These are phyloP conservation scores for Tinospora cordifolia DNA, from an alignment of 164 flowering plant genomes.

Conservation along the genomic window DNA sequence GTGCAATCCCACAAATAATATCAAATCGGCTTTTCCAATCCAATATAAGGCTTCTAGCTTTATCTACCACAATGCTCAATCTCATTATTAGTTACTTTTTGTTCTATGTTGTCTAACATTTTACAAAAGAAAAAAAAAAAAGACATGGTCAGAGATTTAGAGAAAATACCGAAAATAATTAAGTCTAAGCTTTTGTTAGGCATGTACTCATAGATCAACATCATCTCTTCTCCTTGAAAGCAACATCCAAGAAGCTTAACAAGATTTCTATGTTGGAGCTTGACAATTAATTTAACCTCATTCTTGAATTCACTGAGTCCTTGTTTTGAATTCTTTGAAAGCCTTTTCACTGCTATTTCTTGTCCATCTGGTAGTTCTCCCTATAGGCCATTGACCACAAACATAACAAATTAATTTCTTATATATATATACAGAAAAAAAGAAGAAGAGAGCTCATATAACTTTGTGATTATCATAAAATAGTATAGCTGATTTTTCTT, in stretches of 20 bases:
- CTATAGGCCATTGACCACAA: not conserved
- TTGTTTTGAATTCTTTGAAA: constrained; percentile 5
- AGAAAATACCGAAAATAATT: not conserved
- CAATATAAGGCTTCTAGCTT: too few species aligned
- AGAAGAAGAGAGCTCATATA: not conserved
- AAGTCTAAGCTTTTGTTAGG: not conserved
- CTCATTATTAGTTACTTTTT: not conserved
- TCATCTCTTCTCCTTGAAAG: not conserved
- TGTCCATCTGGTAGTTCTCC: constrained; percentile 3
- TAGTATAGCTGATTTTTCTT: not conserved
- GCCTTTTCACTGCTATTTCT: constrained; percentile 10
- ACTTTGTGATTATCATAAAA: not conserved
- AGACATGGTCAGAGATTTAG: too few species aligned
- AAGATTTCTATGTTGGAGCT: not conserved
- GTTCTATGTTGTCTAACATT: too few species aligned
- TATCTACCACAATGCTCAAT: too few species aligned
- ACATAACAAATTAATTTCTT: not conserved
- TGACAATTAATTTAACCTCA: constrained; percentile 4
- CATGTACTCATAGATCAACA: constrained; percentile 3
- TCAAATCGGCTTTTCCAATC: too few species aligned
- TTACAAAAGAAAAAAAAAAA: too few species aligned
- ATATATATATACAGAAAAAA: too few species aligned
- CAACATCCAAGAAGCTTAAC: not conserved
- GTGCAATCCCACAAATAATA: too few species aligned
- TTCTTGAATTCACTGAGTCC: constrained; percentile 7